These are phyloP conservation scores for Suillus variegatus DNA, from an alignment of 768 basidiomycete species.

Conservation along the genomic window DNA sequence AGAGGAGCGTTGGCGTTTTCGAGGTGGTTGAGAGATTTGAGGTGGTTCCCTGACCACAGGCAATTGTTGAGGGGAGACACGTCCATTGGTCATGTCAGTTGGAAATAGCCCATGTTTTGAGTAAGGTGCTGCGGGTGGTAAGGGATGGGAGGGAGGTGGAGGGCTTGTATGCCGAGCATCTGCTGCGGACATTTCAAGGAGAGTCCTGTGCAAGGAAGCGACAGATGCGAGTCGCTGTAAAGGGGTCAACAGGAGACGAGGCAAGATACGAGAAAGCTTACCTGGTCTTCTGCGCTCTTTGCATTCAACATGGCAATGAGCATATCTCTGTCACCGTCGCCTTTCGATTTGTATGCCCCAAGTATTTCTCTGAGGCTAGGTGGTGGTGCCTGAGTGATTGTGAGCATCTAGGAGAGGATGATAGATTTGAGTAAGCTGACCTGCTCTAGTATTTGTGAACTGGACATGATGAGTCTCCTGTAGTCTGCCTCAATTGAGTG, in stretches of 20 bases:
- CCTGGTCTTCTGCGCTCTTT: conserved; percentile 93
- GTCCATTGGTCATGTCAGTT: conserved; percentile 18
- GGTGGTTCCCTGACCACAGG: conserved; percentile 28
- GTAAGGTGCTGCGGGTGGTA: conserved; percentile 43
- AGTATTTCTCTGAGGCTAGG: conserved; percentile 86
- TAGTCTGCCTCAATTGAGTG: conserved; percentile 17
- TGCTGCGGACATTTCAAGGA: conserved; percentile 57
- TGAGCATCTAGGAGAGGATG: conserved; percentile 1
- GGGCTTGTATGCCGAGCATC: conserved; percentile 34
- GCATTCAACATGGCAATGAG: conserved; percentile 88
- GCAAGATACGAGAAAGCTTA: conserved; percentile 32
- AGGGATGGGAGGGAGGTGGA: conserved; percentile 26
- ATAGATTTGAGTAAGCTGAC: conserved; percentile 24
- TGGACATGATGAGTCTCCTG: conserved; percentile 41
- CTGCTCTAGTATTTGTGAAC: conserved; percentile 50
- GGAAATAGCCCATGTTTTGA: conserved; percentile 24
- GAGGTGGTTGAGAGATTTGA: conserved; percentile 43
- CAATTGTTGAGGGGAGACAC: conserved; percentile 14
- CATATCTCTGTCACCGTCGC: conserved; percentile 92
- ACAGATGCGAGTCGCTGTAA: conserved; percentile 69
- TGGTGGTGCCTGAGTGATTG: conserved; percentile 59
- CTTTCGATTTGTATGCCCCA: conserved; percentile 78
- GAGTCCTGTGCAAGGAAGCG: conserved; percentile 66
- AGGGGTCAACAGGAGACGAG: conserved; percentile 10
- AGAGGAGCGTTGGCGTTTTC: conserved; percentile 67